Evolutionary conservation across 2,329 filamentous ascomycete species (phyloP).

Genomic region (Metarhizium sp.): DNA sequence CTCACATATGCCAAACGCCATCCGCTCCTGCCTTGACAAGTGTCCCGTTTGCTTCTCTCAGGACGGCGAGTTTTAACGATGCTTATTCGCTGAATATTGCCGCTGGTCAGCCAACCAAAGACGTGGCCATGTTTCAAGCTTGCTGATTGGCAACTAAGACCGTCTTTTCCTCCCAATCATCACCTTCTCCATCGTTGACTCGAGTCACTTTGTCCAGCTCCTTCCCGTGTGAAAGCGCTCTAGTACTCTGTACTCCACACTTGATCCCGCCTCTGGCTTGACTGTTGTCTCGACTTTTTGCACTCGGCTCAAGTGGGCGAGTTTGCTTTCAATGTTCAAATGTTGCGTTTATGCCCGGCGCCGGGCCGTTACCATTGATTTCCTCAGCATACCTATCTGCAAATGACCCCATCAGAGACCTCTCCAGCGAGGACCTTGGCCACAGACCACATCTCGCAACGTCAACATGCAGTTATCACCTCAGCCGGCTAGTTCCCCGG

Average conservation of each 20-base stretch:
- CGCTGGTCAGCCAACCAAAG: neutral
- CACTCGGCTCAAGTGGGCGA: no score
- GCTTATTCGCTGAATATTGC: slow-evolving; percentile 12
- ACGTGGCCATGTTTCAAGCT: slow-evolving; percentile 5
- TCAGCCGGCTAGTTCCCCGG: no score
- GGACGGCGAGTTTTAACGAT: neutral
- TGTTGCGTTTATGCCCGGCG: no score
- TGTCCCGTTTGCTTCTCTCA: neutral
- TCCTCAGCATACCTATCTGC: no score
- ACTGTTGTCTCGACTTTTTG: neutral
- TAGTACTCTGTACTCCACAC: neutral
- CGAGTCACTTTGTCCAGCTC: slow-evolving; percentile 2
- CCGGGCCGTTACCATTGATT: no score
- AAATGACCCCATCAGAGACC: no score
- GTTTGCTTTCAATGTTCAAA: no score
- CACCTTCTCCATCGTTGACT: neutral
- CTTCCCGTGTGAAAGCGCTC: neutral
- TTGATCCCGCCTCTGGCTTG: neutral
- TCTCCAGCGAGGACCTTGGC: no score
- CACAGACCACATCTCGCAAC: no score
- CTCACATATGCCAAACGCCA: neutral
- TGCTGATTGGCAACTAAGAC: slow-evolving; percentile 2
- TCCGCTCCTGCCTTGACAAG: slow-evolving; percentile 1
- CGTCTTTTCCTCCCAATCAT: slow-evolving; percentile 5
- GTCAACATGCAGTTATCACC: no score